Base-by-base conservation (phyloP, 257 asterid genomes). In the Mentha longifolia region DNA sequence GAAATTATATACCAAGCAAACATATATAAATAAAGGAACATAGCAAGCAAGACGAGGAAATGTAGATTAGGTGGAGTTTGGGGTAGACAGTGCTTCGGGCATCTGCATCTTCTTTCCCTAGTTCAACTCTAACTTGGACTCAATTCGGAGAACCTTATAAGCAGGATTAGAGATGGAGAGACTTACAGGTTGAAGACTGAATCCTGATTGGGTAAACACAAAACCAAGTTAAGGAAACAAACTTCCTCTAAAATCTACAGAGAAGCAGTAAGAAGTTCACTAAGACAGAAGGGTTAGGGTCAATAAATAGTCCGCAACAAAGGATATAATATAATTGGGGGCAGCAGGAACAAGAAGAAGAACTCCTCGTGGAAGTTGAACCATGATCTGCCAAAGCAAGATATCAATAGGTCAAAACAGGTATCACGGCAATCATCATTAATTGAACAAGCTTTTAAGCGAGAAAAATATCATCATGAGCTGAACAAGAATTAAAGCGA, bases 291-390 rank as follows among this genome's bases (percentile, higher is more conserved):
- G 39, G 66, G 50, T 67, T 61, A 78, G 46, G 46, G 65, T 42
- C n/a, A 13, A 12, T 22, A 16, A 62, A 19, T 3, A 65, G 71
- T 11, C 28, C 55, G 42, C n/a, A 37, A 20, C 46, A 49, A 20
- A 86, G 99, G 99, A 94, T 94, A 94, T 94, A 95, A 95, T 87
- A 95, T 95, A 75, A 95, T 95, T 25, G 99, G 98, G 30, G 99
- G 99, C 85, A 95, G 78, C 83, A 95, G 75, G 82, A 95, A 95
- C 85, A 95, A 79, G 88, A 95, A 88, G 91, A 95, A 95, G 71
- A 95, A 95, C 84, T 95, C 99, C 83, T 95, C 99, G 75, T 95
- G 99, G 81, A 95, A 95, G 88, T 95, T 95, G 81, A 95, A 95
- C 99, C 99, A 95, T 20, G 96, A 74, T 96, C 99, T 91, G 85